Conservation (phyloP, 2,329 filamentous ascomycete species). For the Tolypocladium endophyticum region DNA sequence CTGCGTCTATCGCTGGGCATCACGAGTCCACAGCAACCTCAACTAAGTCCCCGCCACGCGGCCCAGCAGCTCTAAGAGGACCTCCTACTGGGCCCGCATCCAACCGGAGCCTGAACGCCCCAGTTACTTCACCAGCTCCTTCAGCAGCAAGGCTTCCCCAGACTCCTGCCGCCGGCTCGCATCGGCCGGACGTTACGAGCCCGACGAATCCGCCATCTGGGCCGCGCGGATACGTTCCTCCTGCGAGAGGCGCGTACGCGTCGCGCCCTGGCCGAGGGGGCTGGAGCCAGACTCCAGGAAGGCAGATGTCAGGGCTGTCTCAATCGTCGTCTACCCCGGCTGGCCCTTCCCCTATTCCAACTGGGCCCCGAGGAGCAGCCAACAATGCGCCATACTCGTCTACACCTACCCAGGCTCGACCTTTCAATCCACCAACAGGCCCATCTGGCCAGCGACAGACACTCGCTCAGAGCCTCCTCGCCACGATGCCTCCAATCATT, state of each 20-base stretch:
- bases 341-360: slow-evolving; percentile 33
- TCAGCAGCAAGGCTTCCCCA: slow-evolving; percentile 22
- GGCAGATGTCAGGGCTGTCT: slow-evolving; percentile 22
- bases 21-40: slow-evolving; percentile 17
- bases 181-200: slow-evolving; percentile 29
- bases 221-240: slow-evolving; percentile 41
- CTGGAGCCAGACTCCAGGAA: slow-evolving; percentile 26
- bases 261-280: slow-evolving; percentile 34
- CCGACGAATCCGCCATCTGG: slow-evolving; percentile 42
- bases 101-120: slow-evolving; percentile 26
- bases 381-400: slow-evolving; percentile 23
- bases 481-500: slow-evolving; percentile 39
- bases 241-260: slow-evolving; percentile 31
- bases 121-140: slow-evolving; percentile 23
- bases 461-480: slow-evolving; percentile 41
- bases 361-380: slow-evolving; percentile 30
- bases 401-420: slow-evolving; percentile 29
- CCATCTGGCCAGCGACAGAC: slow-evolving; percentile 34
- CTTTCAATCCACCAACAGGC: slow-evolving; percentile 49
- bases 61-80: slow-evolving; percentile 40
- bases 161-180: slow-evolving; percentile 19
- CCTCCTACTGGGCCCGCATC: slow-evolving; percentile 34
- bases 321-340: slow-evolving; percentile 28
- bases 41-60: slow-evolving; percentile 40
- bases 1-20: slow-evolving; percentile 11